Conservation (phyloP, 176 grass and related monocot genomes). For the Tuctoria greenei region DNA sequence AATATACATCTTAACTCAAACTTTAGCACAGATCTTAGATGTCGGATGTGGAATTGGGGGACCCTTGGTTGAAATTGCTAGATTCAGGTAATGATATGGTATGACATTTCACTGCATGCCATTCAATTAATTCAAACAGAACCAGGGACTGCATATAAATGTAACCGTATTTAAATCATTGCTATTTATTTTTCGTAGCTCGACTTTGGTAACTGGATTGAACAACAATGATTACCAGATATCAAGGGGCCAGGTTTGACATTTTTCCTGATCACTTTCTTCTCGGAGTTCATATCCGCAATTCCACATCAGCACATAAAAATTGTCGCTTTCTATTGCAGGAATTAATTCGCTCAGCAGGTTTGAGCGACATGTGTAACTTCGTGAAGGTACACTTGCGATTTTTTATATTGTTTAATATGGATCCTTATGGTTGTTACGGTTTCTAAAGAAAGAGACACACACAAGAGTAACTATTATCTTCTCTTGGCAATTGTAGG, state of each 20-base stretch:
- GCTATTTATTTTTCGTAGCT: constrained; percentile 43
- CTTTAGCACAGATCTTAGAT: constrained; percentile 52
- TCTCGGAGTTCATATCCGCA: background rate
- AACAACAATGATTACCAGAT: constrained; percentile 77
- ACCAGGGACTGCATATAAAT: background rate
- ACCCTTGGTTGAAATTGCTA: constrained; percentile 69
- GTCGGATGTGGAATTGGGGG: constrained; percentile 87
- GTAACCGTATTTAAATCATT: background rate
- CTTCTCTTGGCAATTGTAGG: constrained; percentile 34
- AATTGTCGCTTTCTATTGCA: constrained; percentile 13
- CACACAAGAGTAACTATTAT: background rate
- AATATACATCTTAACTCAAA: background rate
- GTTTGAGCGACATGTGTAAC: constrained; percentile 50
- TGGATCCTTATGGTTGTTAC: background rate
- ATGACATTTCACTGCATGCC: background rate
- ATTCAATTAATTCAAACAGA: background rate
- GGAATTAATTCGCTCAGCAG: constrained; percentile 46
- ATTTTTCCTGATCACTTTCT: background rate
- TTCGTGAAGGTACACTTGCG: constrained; percentile 53
- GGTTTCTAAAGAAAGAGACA: too few species aligned
- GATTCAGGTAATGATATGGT: constrained; percentile 53
- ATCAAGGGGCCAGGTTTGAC: constrained; percentile 61
- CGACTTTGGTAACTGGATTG: constrained; percentile 52
- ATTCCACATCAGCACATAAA: constrained; percentile 11
- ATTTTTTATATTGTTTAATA: too few species aligned